Conservation (phyloP, 2,329 filamentous ascomycete genomes). For the Cladosporium halotolerans region DNA sequence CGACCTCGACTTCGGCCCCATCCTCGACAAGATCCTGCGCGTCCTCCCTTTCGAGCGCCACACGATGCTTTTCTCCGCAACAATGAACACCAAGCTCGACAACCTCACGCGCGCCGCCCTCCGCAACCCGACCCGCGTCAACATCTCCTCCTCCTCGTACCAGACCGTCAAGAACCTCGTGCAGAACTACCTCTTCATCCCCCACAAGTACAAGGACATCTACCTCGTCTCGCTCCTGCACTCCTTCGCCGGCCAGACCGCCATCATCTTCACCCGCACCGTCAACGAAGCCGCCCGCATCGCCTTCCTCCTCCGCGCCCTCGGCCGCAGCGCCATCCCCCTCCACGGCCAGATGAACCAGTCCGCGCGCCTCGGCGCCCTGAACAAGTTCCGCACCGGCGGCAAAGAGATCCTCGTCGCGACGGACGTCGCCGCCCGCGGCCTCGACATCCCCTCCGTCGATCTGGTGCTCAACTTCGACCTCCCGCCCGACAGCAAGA, state of each 20-base stretch:
- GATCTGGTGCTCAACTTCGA: conserved; percentile 84
- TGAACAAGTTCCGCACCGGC: conserved; percentile 81
- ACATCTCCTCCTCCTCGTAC: conserved; percentile 75
- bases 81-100: conserved; percentile 90
- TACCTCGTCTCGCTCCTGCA: conserved; percentile 83
- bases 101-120: conserved; percentile 84
- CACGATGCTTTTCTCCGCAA: conserved; percentile 90
- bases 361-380: conserved; percentile 73
- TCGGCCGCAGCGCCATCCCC: conserved; percentile 87
- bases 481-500: conserved; percentile 77
- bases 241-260: conserved; percentile 77
- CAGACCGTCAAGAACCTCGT: conserved; percentile 86
- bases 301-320: conserved; percentile 70
- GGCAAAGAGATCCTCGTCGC: conserved; percentile 83
- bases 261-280: conserved; percentile 87
- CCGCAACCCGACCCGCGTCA: conserved; percentile 75
- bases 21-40: conserved; percentile 88
- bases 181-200: conserved; percentile 81
- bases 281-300: conserved; percentile 85
- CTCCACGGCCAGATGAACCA: conserved; percentile 90
- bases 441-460: conserved; percentile 88
- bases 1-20: conserved; percentile 89
- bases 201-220: conserved; percentile 79
- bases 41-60: conserved; percentile 70
- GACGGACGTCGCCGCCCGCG: conserved; percentile 88